Evolutionary conservation across 2,329 filamentous ascomycete species (phyloP).

Genomic region (Colletotrichum sublineola): DNA sequence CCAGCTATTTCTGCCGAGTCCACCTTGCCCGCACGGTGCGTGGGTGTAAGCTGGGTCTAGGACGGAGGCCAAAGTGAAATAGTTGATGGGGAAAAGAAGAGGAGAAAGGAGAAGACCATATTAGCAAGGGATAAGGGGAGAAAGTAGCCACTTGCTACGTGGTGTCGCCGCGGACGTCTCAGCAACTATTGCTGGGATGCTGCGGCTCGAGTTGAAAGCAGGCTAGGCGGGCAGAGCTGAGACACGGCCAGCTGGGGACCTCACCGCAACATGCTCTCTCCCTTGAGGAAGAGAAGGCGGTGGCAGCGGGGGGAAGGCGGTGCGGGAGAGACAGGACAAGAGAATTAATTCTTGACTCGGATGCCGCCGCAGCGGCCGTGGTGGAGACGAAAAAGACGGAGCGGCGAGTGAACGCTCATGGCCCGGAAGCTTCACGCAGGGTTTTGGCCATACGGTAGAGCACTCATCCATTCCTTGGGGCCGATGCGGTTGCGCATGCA

Average conservation of each 20-base stretch:
- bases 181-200: constrained; percentile 20
- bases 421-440: not conserved
- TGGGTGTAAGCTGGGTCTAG: constrained; percentile 7
- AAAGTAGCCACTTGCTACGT: constrained; percentile 37
- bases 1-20: constrained; percentile 16
- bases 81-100: not conserved
- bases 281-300: constrained; percentile 15
- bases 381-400: constrained; percentile 24
- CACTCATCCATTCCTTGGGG: constrained; percentile 1
- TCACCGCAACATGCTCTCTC: constrained; percentile 34
- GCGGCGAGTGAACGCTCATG: constrained; percentile 2
- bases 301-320: not conserved
- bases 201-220: constrained; percentile 25
- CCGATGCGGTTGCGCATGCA: constrained; percentile 7
- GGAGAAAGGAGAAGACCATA: not conserved
- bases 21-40: not conserved
- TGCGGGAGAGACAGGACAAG: not conserved
- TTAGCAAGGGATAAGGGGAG: constrained; percentile 19
- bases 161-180: constrained; percentile 16
- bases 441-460: not conserved
- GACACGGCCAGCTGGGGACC: constrained; percentile 29
- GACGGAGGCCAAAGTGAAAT: constrained; percentile 6
- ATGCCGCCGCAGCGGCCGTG: constrained; percentile 13
- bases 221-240: constrained; percentile 30
- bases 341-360: constrained; percentile 1